Percentiles rank a stretch among this genome's conserved stretches.
These are phyloP conservation scores for Sporothrix luriei DNA, from an alignment of 2,329 filamentous ascomycete genomes.

Conservation along the genomic window DNA sequence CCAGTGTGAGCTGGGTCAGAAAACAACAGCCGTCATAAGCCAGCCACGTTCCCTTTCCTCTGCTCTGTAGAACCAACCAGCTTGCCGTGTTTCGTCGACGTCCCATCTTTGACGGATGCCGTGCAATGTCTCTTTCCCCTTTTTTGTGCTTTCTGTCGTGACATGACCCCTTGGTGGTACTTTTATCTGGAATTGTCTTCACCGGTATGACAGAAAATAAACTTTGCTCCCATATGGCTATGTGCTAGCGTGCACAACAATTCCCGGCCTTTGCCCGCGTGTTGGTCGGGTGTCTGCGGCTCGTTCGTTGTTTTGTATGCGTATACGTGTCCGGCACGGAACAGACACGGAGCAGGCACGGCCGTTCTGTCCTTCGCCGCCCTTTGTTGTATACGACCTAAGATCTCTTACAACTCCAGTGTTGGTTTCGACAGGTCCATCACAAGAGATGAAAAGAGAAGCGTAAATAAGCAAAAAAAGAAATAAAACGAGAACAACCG, in stretches of 20 bases:
- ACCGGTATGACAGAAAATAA: not conserved
- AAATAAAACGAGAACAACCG: too few relatives aligned
- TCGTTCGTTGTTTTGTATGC: not conserved
- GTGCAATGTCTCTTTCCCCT: too few relatives aligned
- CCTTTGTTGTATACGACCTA: not conserved
- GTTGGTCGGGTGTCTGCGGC: not conserved
- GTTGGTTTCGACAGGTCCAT: too few relatives aligned
- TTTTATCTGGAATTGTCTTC: not conserved
- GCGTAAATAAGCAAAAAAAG: not conserved
- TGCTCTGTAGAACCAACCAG: too few relatives aligned
- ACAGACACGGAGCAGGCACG: not conserved
- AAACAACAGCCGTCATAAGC: too few relatives aligned
- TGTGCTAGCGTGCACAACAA: not conserved
- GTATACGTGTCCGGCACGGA: not conserved
- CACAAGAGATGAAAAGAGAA: not conserved
- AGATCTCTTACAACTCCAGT: too few relatives aligned
- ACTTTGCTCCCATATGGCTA: not conserved
- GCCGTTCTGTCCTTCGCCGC: not conserved
- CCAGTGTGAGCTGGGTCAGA: too few relatives aligned
- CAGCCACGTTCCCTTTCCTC: too few relatives aligned
- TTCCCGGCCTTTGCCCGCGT: not conserved
- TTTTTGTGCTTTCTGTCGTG: too few relatives aligned
- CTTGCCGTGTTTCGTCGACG: too few relatives aligned
- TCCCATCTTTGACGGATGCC: too few relatives aligned
- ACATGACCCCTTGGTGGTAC: not conserved